Evolutionary conservation across 2,329 filamentous ascomycete genomes (phyloP).

Genomic region (Penicillium brasilianum): DNA sequence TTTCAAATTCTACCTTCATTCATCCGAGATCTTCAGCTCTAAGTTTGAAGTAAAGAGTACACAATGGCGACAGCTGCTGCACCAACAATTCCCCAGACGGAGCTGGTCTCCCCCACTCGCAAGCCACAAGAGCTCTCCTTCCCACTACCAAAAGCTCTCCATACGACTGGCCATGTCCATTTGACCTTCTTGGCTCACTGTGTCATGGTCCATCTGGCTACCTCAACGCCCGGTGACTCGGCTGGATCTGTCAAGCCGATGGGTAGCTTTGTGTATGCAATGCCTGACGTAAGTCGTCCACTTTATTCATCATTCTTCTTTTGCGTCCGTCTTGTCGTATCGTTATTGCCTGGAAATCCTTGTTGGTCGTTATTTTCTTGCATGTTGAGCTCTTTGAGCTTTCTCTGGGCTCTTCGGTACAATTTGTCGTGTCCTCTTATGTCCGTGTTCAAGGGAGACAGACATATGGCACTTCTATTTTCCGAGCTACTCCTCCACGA

Average conservation of each 20-base stretch:
- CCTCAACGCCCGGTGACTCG: slow-evolving; percentile 54
- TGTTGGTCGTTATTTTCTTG: neutral
- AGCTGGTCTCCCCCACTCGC: slow-evolving; percentile 33
- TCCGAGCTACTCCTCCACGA: neutral
- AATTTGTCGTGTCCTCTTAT: neutral
- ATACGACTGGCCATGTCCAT: slow-evolving; percentile 64
- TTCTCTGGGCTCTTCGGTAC: neutral
- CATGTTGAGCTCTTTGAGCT: neutral
- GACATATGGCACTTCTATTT: neutral
- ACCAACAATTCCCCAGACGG: slow-evolving; percentile 21
- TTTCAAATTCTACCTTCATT: no score
- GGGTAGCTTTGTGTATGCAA: slow-evolving; percentile 91
- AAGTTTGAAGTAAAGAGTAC: no score
- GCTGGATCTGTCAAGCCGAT: slow-evolving; percentile 57
- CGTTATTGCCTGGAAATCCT: neutral
- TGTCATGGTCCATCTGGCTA: slow-evolving; percentile 62
- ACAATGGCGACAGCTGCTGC: slow-evolving; percentile 23
- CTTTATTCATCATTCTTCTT: neutral
- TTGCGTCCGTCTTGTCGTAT: neutral
- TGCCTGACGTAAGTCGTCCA: slow-evolving; percentile 74
- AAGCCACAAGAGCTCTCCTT: slow-evolving; percentile 62
- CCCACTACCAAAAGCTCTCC: slow-evolving; percentile 60
- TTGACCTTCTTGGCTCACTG: slow-evolving; percentile 60
- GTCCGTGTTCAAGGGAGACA: no score
- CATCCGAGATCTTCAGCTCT: neutral